phyloP scores from a whole-genome alignment of 1,284 basidiomycete species.

The Trichosporon asahii region DNA sequence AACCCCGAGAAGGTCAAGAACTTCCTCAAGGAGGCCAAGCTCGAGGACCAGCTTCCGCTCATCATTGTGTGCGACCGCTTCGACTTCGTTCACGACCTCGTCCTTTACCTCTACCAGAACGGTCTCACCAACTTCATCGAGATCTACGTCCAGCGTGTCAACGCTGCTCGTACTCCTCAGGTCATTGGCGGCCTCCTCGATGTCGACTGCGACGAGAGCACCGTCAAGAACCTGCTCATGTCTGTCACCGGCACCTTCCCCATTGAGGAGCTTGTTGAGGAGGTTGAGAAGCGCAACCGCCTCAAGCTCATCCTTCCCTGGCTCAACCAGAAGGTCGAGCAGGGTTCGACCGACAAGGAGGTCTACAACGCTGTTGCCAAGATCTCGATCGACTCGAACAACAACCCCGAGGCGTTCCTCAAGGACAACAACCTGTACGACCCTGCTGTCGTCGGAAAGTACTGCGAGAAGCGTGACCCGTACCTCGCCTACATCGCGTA shows the following conservation, averaged over 20 bases:
- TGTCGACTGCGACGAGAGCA: slow-evolving; percentile 95
- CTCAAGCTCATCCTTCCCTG: slow-evolving; percentile 96
- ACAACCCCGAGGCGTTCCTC: slow-evolving; percentile 94
- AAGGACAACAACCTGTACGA: slow-evolving; percentile 98
- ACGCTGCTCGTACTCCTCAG: slow-evolving; percentile 96
- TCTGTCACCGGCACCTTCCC: slow-evolving; percentile 97
- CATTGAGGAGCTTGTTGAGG: slow-evolving; percentile 93
- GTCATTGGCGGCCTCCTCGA: slow-evolving; percentile 95
- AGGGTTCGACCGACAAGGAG: slow-evolving; percentile 85
- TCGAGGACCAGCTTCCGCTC: slow-evolving; percentile 92
- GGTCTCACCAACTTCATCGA: slow-evolving; percentile 96
- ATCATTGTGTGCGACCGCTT: slow-evolving; percentile 99
- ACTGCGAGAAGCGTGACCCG: slow-evolving; percentile 98
- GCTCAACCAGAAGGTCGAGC: slow-evolving; percentile 88
- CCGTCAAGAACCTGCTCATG: slow-evolving; percentile 88
- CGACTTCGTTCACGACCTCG: slow-evolving; percentile 99
- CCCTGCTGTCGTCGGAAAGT: slow-evolving; percentile 93
- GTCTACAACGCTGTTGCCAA: slow-evolving; percentile 97
- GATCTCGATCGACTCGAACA: slow-evolving; percentile 98
- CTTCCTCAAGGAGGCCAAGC: slow-evolving; percentile 98
- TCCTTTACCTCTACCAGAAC: slow-evolving; percentile 98
- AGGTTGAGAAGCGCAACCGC: slow-evolving; percentile 94
- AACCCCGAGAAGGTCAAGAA: slow-evolving; percentile 99
- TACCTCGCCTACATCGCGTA: slow-evolving; percentile 99
- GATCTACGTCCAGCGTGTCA: slow-evolving; percentile 97